These are phyloP conservation scores for Diutina ranongensis DNA, from an alignment of 1,139 yeast species.

Conservation along the genomic window DNA sequence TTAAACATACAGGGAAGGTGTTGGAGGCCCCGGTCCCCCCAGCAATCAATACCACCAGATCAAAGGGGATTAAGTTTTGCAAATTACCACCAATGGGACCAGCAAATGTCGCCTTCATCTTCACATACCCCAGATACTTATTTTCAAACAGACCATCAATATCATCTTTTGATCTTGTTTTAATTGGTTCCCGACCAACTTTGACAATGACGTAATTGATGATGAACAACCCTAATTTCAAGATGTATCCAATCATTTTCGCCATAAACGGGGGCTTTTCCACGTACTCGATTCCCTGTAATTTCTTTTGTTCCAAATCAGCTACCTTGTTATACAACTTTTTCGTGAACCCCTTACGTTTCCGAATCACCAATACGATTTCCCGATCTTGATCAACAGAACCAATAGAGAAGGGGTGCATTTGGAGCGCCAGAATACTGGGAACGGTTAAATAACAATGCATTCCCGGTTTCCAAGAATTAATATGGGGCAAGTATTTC, in stretches of 20 bases:
- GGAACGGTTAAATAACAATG: slow-evolving; percentile 31
- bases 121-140: slow-evolving; percentile 8
- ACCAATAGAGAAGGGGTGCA: slow-evolving; percentile 38
- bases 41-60: slow-evolving; percentile 26
- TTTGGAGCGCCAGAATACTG: slow-evolving; percentile 25
- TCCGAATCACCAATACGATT: slow-evolving; percentile 27
- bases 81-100: slow-evolving; percentile 37
- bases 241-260: not conserved
- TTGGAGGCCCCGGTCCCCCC: slow-evolving; percentile 40
- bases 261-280: not conserved
- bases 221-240: not conserved
- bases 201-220: not conserved
- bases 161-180: not conserved
- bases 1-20: slow-evolving; percentile 33
- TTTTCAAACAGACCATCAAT: slow-evolving; percentile 6
- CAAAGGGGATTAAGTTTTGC: slow-evolving; percentile 32
- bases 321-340: slow-evolving; percentile 17
- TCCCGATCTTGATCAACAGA: slow-evolving; percentile 26
- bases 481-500: slow-evolving; percentile 22
- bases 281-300: slow-evolving; percentile 9
- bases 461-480: slow-evolving; percentile 39
- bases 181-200: not conserved
- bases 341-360: slow-evolving; percentile 33
- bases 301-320: slow-evolving; percentile 13
- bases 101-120: slow-evolving; percentile 23